Conservation (phyloP, 2,329 filamentous ascomycete species). For the Scortechinia acanthostroma region DNA sequence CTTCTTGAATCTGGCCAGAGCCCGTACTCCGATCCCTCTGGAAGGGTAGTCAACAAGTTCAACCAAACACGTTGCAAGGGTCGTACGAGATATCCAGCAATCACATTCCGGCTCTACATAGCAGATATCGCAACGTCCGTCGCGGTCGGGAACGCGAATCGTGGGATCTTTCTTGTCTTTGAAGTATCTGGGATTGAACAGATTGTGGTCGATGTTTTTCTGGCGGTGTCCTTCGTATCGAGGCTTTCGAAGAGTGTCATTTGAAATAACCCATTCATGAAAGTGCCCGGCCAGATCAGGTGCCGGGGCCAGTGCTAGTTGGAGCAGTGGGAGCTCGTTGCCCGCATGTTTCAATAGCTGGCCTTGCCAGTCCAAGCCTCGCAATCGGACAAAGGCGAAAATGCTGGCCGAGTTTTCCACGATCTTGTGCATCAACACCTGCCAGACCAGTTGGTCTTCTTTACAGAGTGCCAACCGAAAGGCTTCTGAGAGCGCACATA, state of each 20-base stretch:
- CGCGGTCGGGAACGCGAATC: neutral
- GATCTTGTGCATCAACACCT: neutral
- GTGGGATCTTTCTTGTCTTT: neutral
- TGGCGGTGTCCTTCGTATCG: neutral
- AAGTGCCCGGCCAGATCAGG: neutral
- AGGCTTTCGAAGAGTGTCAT: neutral
- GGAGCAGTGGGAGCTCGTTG: neutral
- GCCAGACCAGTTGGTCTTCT: neutral
- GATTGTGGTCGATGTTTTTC: neutral
- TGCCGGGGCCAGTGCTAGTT: neutral
- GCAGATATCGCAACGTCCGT: neutral
- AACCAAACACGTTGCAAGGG: slow-evolving; percentile 8
- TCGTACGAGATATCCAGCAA: neutral
- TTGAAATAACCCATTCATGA: neutral
- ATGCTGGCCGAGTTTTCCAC: neutral
- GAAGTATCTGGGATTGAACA: neutral
- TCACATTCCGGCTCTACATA: neutral
- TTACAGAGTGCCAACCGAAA: neutral
- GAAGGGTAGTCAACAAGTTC: slow-evolving; percentile 16
- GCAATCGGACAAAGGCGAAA: neutral
- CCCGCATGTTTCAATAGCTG: neutral
- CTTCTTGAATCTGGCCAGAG: slow-evolving; percentile 12
- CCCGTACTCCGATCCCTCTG: slow-evolving; percentile 18
- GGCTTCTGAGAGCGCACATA: neutral
- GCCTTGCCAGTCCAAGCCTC: neutral